Evolutionary conservation across 306 rosid genomes (phyloP).

Genomic region (Cucumis melo): DNA sequence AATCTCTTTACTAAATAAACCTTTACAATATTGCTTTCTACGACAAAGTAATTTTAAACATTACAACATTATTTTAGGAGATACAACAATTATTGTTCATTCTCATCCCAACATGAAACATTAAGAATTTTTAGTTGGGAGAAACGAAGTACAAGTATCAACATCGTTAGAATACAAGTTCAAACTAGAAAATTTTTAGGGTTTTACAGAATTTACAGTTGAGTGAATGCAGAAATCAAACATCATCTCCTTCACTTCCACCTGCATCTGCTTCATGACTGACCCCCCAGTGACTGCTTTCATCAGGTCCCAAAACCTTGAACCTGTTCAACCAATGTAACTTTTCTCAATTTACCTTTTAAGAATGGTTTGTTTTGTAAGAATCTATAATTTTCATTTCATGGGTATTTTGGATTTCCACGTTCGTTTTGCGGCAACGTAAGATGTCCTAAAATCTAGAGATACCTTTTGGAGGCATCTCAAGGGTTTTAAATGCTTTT

Average conservation of each 20-base stretch:
- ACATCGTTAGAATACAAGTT: background rate
- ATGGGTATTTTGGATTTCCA: too few species aligned
- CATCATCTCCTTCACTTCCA: constrained; percentile 81
- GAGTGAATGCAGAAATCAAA: constrained; percentile 16
- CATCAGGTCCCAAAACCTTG: constrained; percentile 62
- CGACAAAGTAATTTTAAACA: background rate
- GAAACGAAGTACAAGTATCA: background rate
- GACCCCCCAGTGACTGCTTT: constrained; percentile 54
- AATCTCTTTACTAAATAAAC: too few species aligned
- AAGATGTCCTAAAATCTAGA: too few species aligned
- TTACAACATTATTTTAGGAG: background rate
- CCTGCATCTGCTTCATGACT: constrained; percentile 28
- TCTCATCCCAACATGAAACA: background rate
- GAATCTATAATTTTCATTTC: too few species aligned
- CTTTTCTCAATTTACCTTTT: background rate
- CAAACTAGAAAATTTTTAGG: background rate
- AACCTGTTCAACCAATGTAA: constrained; percentile 36
- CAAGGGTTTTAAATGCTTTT: too few species aligned
- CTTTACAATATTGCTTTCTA: background rate
- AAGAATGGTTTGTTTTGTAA: background rate
- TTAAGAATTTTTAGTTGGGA: background rate
- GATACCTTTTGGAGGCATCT: too few species aligned
- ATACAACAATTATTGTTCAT: background rate
- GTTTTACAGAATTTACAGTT: constrained; percentile 37
- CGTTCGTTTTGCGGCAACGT: too few species aligned